These are phyloP conservation scores for Zygosaccharomyces rouxii DNA, from an alignment of 805 yeast genomes.

Conservation along the genomic window DNA sequence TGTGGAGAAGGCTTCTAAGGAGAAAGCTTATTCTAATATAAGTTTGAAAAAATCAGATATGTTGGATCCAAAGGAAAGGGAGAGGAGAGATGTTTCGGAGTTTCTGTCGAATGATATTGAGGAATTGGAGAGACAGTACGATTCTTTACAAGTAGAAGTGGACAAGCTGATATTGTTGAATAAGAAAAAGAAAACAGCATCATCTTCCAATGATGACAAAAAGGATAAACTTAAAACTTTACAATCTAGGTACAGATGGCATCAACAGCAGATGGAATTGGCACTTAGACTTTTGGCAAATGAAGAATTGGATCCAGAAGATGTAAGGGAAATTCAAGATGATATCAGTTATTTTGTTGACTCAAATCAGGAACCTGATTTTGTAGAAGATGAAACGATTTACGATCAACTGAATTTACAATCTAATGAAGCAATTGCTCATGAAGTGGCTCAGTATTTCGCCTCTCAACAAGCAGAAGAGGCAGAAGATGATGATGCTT, in stretches of 20 bases:
- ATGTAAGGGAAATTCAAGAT: constrained; percentile 70
- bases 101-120: constrained; percentile 69
- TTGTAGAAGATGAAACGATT: constrained; percentile 90
- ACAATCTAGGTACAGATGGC: constrained; percentile 73
- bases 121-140: constrained; percentile 77
- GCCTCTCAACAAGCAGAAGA: constrained; percentile 32
- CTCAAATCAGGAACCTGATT: constrained; percentile 84
- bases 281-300: constrained; percentile 76
- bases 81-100: constrained; percentile 65
- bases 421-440: constrained; percentile 50
- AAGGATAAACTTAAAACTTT: constrained; percentile 53
- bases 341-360: constrained; percentile 91
- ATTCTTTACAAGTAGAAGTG: constrained; percentile 58
- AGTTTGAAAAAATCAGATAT: constrained; percentile 67
- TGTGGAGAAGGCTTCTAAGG: constrained; percentile 88
- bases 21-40: constrained; percentile 90
- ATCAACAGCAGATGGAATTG: constrained; percentile 71
- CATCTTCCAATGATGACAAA: constrained; percentile 31
- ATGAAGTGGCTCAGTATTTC: constrained; percentile 43
- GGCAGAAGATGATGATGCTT: constrained; percentile 17
- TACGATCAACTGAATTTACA: constrained; percentile 78
- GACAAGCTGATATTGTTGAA: constrained; percentile 30
- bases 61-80: constrained; percentile 74
- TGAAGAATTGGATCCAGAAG: constrained; percentile 74
- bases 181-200: constrained; percentile 33